A percentile compares a stretch with the other conserved stretches of the same genome.
Conservation (phyloP, 2,329 filamentous ascomycete genomes). For the Epichloe coenophiala region DNA sequence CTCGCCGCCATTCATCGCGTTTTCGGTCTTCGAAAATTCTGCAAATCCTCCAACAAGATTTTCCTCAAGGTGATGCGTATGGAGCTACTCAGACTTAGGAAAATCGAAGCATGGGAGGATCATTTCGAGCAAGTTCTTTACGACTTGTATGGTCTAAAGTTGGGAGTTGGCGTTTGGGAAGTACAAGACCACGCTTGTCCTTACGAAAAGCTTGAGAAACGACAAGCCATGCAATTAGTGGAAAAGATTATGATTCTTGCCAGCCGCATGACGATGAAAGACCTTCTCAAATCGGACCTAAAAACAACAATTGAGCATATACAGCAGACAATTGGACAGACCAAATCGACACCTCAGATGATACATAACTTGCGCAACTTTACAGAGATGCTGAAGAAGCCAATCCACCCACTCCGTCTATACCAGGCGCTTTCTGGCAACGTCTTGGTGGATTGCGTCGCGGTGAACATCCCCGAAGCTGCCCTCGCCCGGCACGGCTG, state of each 20-base stretch:
- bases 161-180: conserved; percentile 52
- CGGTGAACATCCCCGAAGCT: conserved; percentile 55
- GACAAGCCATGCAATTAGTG: conserved; percentile 67
- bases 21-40: conserved; percentile 71
- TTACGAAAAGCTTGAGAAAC: conserved; percentile 62
- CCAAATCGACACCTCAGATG: conserved; percentile 67
- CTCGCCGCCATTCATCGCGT: conserved; percentile 73
- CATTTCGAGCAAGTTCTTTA: conserved; percentile 78
- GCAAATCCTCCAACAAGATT: conserved; percentile 71
- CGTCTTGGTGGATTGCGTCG: conserved; percentile 57
- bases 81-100: conserved; percentile 64
- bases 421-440: conserved; percentile 72
- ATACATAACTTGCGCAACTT: conserved; percentile 80
- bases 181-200: conserved; percentile 70
- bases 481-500: conserved; percentile 69
- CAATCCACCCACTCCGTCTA: conserved; percentile 68
- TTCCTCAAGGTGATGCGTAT: conserved; percentile 83
- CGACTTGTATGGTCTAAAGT: conserved; percentile 70
- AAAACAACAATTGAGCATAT: conserved; percentile 87
- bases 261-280: conserved; percentile 75
- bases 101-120: conserved; percentile 70
- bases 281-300: conserved; percentile 80
- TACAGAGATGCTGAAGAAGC: conserved; percentile 65
- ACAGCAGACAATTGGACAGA: conserved; percentile 69
- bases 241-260: conserved; percentile 74